Evolutionary conservation across 1,139 yeast genomes (phyloP).

Genomic region (Geotrichum aggregatum): DNA sequence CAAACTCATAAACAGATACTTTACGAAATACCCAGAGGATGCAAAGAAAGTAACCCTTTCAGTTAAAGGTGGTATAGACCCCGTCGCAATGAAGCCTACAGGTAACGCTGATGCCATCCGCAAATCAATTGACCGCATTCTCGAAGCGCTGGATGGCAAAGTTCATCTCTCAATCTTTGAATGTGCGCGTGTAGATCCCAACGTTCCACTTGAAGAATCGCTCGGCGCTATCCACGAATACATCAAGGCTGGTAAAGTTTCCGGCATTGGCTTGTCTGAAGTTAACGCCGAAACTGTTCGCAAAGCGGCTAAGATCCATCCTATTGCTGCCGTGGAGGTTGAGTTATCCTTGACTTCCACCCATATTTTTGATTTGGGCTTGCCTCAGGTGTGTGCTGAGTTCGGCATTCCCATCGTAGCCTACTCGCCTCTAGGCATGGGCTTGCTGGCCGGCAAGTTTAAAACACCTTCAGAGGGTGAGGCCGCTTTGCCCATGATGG

Average conservation of each 20-base stretch:
- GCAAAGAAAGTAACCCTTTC: conserved; percentile 53
- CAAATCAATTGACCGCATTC: conserved; percentile 50
- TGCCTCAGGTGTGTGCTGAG: conserved; percentile 52
- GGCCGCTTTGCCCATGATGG: conserved; percentile 53
- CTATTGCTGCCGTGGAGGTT: conserved; percentile 65
- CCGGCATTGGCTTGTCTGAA: conserved; percentile 67
- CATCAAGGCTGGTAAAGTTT: conserved; percentile 42
- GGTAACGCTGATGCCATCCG: conserved; percentile 49
- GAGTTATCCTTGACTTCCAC: conserved; percentile 68
- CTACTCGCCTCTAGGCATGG: conserved; percentile 81
- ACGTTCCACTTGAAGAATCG: conserved; percentile 39
- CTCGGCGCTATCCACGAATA: conserved; percentile 32
- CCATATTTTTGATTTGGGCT: conserved; percentile 58
- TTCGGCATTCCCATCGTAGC: conserved; percentile 64
- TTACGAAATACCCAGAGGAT: conserved; percentile 52
- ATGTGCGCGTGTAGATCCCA: conserved; percentile 61
- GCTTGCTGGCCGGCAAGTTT: conserved; percentile 63
- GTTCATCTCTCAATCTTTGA: conserved; percentile 52
- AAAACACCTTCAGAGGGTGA: conserved; percentile 48
- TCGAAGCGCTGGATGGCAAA: conserved; percentile 44
- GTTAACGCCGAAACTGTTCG: conserved; percentile 56
- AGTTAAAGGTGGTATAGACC: conserved; percentile 60
- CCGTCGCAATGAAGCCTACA: conserved; percentile 43
- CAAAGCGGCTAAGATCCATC: conserved; percentile 50
- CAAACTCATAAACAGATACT: conserved; percentile 53